Base-by-base conservation (phyloP, 2,329 filamentous ascomycete species). In the Exophiala viscosa region DNA sequence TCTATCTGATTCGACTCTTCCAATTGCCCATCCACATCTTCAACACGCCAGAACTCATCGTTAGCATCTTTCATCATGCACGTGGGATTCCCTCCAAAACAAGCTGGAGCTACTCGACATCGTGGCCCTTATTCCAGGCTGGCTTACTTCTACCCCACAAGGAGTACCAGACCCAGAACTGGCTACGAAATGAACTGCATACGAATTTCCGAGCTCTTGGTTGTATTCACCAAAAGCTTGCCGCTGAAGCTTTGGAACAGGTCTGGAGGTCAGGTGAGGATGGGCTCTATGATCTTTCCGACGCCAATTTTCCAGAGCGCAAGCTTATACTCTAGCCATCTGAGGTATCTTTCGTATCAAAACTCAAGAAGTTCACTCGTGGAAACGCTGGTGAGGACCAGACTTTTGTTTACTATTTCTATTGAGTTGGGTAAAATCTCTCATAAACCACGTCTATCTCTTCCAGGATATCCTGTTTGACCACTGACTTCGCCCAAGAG, bases 401-500 rank as follows among this genome's bases (percentile, higher is more conserved):
- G 32, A 28, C n/a, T 18, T 41, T 17, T 41, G 11, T 23, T 41
- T 40, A 23, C 9, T 34, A 14, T 28, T 7, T 51, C 31, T 39
- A 45, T 23, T 7, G 17, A 23, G 2, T n/a, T 14, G 41, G 42
- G 9, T 51, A 18, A 39, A 51, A 51, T 32, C 32, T 31, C 9
- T 33, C 14, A 17, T 31, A 40, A 7, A 43, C 47, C 47, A n/a
- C 2, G 28, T 50, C 52, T 34, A 54, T 46, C 35, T 54, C 52
- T 31, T 34, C 13, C 33, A 54, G 28, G 31, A 54, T 40, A 9
- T 45, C 36, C 35, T 40, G 45, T 52, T 77, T 78, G 9, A 73
- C 52, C 17, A 64, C 54, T 1, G 68, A 63, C 14, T 66, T 61
- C 6, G 75, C 76, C 77, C 76, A 80, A 39, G 67, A 73, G 54